These are phyloP conservation scores for Agrocybe pediades DNA, from an alignment of 768 basidiomycete species.

Conservation along the genomic window DNA sequence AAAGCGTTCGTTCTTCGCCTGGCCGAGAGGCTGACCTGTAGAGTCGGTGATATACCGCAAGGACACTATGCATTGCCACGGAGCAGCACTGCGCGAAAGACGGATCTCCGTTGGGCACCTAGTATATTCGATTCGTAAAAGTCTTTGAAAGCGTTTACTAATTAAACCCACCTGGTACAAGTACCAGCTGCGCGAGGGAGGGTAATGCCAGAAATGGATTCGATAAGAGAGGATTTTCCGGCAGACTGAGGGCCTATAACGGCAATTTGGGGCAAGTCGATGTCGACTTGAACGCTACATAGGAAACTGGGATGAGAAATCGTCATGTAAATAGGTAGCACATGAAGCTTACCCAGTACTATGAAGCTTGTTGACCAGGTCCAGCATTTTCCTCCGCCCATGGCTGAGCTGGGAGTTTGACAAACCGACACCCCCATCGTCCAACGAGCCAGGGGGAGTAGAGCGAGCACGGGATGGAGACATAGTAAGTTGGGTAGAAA, in stretches of 20 bases:
- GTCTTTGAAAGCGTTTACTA: background rate
- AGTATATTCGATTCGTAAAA: background rate
- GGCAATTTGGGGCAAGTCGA: conserved; percentile 74
- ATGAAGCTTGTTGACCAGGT: conserved; percentile 60
- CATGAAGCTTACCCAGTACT: conserved; percentile 59
- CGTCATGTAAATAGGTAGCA: conserved; percentile 8
- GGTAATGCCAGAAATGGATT: conserved; percentile 73
- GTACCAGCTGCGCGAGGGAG: conserved; percentile 73
- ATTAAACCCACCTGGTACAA: conserved; percentile 58
- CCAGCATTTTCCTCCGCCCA: no score
- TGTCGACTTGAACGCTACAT: conserved; percentile 63
- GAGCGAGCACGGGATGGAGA: no score
- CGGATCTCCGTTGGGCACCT: conserved; percentile 65
- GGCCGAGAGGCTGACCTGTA: conserved; percentile 37
- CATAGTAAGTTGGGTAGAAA: no score
- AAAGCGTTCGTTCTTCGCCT: conserved; percentile 42
- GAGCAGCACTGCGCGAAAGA: conserved; percentile 37
- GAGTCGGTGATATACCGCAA: conserved; percentile 47
- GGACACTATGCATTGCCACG: conserved; percentile 56
- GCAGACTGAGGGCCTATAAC: conserved; percentile 75
- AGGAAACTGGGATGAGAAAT: background rate
- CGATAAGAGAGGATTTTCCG: conserved; percentile 78
- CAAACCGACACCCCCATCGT: no score
- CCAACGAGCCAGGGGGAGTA: no score
- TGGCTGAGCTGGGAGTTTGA: no score